Evolutionary conservation across 148 eudicot species (phyloP).

Genomic region (Silene latifolia): DNA sequence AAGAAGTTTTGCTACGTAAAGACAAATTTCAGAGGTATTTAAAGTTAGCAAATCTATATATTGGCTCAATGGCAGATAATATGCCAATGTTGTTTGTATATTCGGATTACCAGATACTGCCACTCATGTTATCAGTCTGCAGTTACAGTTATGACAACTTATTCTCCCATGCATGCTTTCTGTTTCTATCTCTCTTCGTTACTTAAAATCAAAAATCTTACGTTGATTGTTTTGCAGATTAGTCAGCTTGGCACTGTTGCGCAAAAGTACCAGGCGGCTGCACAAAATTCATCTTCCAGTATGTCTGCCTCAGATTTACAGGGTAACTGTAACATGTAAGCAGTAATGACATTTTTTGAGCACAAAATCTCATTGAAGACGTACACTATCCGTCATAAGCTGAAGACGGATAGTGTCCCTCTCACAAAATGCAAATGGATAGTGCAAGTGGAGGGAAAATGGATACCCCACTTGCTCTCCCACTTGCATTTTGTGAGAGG

Average conservation of each 20-base stretch:
- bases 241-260: slow-evolving; percentile 91
- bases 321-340: slow-evolving; percentile 83
- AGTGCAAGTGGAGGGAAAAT: too few relatives aligned
- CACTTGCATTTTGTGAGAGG: too few relatives aligned
- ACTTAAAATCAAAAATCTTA: not conserved
- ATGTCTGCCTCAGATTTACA: slow-evolving; percentile 73
- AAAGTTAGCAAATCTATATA: not conserved
- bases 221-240: slow-evolving; percentile 49
- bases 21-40: not conserved
- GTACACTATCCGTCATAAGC: too few relatives aligned
- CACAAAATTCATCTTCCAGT: slow-evolving; percentile 71
- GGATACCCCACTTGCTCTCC: too few relatives aligned
- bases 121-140: not conserved
- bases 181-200: too few relatives aligned
- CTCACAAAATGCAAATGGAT: too few relatives aligned
- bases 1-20: not conserved
- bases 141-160: too few relatives aligned
- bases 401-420: too few relatives aligned
- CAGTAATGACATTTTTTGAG: not conserved
- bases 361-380: too few relatives aligned
- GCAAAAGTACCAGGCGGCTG: slow-evolving; percentile 83
- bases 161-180: not conserved
- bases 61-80: not conserved
- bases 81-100: not conserved
- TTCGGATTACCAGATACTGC: not conserved